Percentiles rank a stretch among this genome's conserved stretches.
Evolutionary conservation across 805 yeast species (phyloP).

Genomic region (Pichia cephalocereana): DNA sequence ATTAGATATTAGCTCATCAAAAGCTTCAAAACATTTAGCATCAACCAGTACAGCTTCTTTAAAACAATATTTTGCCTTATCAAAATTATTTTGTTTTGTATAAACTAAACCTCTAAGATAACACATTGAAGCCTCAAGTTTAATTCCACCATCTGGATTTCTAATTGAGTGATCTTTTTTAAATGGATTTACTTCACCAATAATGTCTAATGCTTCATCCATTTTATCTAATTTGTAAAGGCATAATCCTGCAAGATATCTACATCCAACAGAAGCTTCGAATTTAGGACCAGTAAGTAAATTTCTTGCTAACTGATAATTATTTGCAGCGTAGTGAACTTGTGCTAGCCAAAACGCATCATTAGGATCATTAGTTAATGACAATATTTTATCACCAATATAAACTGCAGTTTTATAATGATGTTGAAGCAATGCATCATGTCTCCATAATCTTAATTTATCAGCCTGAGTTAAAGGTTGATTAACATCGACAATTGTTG

Average conservation of each 20-base stretch:
- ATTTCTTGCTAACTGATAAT: constrained; percentile 70
- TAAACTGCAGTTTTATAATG: constrained; percentile 84
- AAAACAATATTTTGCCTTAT: constrained; percentile 76
- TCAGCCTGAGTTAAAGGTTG: constrained; percentile 70
- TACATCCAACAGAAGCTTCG: constrained; percentile 60
- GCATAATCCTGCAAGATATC: constrained; percentile 73
- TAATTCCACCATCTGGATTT: constrained; percentile 73
- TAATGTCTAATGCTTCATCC: constrained; percentile 82
- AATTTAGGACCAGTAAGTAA: constrained; percentile 49
- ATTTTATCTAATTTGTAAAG: constrained; percentile 61
- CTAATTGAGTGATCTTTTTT: constrained; percentile 26
- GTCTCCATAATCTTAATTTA: constrained; percentile 81
- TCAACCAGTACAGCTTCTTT: constrained; percentile 82
- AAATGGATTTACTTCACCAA: constrained; percentile 79
- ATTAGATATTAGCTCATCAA: constrained; percentile 63
- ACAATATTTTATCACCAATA: constrained; percentile 82
- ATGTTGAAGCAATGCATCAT: constrained; percentile 87
- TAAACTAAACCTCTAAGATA: constrained; percentile 77
- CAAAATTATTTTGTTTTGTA: constrained; percentile 75
- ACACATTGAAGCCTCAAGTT: constrained; percentile 80
- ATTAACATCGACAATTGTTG: constrained; percentile 16
- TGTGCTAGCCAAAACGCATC: constrained; percentile 98
- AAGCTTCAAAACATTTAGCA: constrained; percentile 89
- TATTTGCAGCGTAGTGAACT: constrained; percentile 68
- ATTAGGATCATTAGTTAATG: constrained; percentile 76